Conservation (phyloP, 148 eudicot species). For the Heliosperma pusillum region DNA sequence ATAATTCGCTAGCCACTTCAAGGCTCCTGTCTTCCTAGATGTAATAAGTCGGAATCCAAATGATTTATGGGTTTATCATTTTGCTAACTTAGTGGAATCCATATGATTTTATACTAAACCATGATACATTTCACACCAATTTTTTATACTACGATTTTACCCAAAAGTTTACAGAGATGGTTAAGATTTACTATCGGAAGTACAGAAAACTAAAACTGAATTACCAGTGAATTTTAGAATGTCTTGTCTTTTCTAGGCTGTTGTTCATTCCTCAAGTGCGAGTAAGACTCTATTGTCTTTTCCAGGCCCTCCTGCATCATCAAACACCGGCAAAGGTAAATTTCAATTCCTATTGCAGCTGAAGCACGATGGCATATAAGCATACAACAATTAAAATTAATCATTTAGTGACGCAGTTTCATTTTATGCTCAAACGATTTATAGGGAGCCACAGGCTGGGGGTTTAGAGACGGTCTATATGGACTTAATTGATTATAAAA, state of each 20-base stretch:
- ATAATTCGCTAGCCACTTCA: background rate
- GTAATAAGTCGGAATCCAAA: background rate
- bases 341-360: background rate
- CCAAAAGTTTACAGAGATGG: background rate
- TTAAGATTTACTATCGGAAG: conserved; percentile 14
- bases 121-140: background rate
- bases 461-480: background rate
- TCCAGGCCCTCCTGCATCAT: conserved; percentile 77
- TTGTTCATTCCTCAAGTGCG: conserved; percentile 69
- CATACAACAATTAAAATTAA: background rate
- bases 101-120: background rate
- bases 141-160: background rate
- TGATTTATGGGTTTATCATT: background rate
- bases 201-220: background rate
- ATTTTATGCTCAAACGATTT: conserved; percentile 26
- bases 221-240: conserved; percentile 67
- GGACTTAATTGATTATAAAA: background rate
- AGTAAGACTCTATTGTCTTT: conserved; percentile 88
- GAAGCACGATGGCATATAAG: background rate
- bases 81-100: background rate
- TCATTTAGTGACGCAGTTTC: background rate
- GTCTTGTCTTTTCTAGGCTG: conserved; percentile 56
- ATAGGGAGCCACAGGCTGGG: background rate
- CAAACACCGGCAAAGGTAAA: conserved; percentile 7
- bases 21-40: background rate